These are phyloP conservation scores for Candida dubliniensis DNA, from an alignment of 1,139 yeast species.

Conservation along the genomic window DNA sequence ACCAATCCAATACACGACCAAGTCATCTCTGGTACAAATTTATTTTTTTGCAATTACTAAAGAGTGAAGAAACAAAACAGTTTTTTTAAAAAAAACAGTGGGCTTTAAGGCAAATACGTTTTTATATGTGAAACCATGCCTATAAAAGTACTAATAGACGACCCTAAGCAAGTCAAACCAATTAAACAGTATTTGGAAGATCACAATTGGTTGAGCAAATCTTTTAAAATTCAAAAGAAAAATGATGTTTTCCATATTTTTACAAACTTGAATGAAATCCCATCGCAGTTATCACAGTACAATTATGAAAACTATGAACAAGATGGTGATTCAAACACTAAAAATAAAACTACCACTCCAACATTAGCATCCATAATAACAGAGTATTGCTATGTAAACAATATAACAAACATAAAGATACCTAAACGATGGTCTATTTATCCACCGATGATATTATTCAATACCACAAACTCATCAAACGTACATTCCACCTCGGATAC, in stretches of 20 bases:
- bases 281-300: conserved; percentile 6
- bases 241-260: conserved; percentile 12
- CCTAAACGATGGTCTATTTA: conserved; percentile 64
- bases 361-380: conserved; percentile 7
- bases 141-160: conserved; percentile 13
- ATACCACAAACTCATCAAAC: conserved; percentile 17
- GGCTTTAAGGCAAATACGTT: no score
- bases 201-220: conserved; percentile 21
- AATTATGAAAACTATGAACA: conserved; percentile 7
- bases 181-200: conserved; percentile 27
- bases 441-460: conserved; percentile 65
- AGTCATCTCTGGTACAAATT: no score
- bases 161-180: conserved; percentile 22
- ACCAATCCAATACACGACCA: no score
- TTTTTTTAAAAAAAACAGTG: no score
- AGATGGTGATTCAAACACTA: background rate
- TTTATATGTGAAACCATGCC: conserved; percentile 9
- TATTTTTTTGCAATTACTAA: no score
- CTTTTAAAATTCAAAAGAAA: conserved; percentile 22
- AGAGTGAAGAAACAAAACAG: no score
- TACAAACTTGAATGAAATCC: conserved; percentile 11
- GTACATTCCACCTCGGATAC: conserved; percentile 12
- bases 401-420: conserved; percentile 14
- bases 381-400: conserved; percentile 5
- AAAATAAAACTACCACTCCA: background rate